These are phyloP conservation scores for Trichoderma gracile DNA, from an alignment of 2,329 filamentous ascomycete species.

Conservation along the genomic window DNA sequence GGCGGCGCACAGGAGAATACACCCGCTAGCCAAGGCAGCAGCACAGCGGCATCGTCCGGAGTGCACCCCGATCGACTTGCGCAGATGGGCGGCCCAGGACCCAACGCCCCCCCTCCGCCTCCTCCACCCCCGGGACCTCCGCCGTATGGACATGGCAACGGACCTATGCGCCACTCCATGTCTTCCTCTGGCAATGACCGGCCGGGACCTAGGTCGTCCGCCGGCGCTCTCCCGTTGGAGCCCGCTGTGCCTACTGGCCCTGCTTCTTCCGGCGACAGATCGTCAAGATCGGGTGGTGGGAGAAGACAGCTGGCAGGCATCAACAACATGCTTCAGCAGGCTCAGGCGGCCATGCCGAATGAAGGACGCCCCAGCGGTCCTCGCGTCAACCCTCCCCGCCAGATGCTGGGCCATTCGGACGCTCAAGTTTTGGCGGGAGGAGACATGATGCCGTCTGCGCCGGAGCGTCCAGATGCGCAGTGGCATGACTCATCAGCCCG, in stretches of 20 bases:
- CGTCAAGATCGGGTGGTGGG: conserved; percentile 41
- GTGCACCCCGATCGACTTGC: conserved; percentile 55
- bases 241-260: conserved; percentile 40
- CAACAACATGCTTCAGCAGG: conserved; percentile 58
- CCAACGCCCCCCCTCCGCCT: conserved; percentile 26
- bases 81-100: conserved; percentile 43
- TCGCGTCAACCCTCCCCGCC: conserved; percentile 41
- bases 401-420: conserved; percentile 54
- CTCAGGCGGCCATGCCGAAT: conserved; percentile 47
- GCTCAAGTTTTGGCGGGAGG: conserved; percentile 58
- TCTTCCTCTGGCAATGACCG: conserved; percentile 38
- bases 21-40: conserved; percentile 32
- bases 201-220: conserved; percentile 32
- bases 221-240: conserved; percentile 34
- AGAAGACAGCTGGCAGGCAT: conserved; percentile 60
- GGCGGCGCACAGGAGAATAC: conserved; percentile 32
- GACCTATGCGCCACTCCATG: conserved; percentile 38
- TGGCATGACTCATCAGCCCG: conserved; percentile 40
- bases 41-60: conserved; percentile 34
- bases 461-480: conserved; percentile 51
- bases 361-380: conserved; percentile 40
- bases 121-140: conserved; percentile 40
- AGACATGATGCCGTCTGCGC: conserved; percentile 50
- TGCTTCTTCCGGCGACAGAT: conserved; percentile 42
- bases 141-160: conserved; percentile 29